Evolutionary conservation across 805 yeast species (phyloP), one percentile per base, ranked within the genome.

Genomic region (Candida quercuum): DNA sequence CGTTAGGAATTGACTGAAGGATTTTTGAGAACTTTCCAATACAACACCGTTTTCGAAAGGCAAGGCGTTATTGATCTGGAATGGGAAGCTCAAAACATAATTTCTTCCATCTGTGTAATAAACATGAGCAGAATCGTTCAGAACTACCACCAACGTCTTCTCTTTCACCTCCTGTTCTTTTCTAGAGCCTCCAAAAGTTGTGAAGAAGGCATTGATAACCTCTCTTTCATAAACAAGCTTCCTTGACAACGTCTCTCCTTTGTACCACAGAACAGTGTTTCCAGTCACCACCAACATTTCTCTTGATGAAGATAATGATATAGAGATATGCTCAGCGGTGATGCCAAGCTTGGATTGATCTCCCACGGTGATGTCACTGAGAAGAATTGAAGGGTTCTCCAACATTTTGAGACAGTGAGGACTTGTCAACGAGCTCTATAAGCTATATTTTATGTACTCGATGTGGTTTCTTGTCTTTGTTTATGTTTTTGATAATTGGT

Each of bases 21-120:
- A 24, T 18, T 35, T 29, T 32, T 41, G 21, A 34, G 67, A 71
- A 27, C 78, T 64, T 49, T 83, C 85, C 17, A 85, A 49, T 0
- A 88, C 60, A 4, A 86, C 52, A 0, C 96, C 96, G 28, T 74
- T 69, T 18, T 76, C 77, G 49, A 78, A 82, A 10, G 82, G 71
- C 42, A 81, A 71, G 2, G 82, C 89, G 20, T 66, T 66, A 26
- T 64, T 67, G 19, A 85, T 69, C 6, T 64, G 62, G 45, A 87
- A 85, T 0, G 96, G 94, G 43, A 88, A 74, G 46, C 77, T 78
- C 10, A 80, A 72, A 2, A 73, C 67, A 40, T 74, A 74, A 1
- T 74, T 66, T 21, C 74, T 67, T 2, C 93, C 93, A 41, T 73
- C 72, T 5, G 61, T 59, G 39, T 73, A 72, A 53, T 81, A 86